Conservation (phyloP, 2,329 filamentous ascomycete genomes). For the Microdochium bolleyi region DNA sequence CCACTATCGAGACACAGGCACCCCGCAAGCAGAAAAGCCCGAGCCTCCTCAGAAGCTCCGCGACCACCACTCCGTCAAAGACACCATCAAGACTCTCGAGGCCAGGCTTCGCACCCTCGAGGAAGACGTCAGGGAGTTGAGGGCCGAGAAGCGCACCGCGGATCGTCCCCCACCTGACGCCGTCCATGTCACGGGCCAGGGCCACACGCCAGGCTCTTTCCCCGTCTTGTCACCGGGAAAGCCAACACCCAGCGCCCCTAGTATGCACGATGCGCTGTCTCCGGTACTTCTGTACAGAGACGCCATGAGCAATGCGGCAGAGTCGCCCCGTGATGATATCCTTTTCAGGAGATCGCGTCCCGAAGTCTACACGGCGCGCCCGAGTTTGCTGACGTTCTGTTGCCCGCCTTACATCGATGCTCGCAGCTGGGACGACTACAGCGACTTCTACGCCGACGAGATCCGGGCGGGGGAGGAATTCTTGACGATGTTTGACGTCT, state of each 20-base stretch:
- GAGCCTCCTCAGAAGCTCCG: not conserved
- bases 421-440: conserved; percentile 7
- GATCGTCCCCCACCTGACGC: not conserved
- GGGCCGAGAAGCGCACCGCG: not conserved
- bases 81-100: not conserved
- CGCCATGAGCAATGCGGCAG: not conserved
- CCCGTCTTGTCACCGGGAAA: too few species aligned
- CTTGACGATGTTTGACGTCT: conserved; percentile 1
- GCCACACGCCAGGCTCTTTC: too few species aligned
- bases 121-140: not conserved
- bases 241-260: not conserved
- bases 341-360: not conserved
- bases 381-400: conserved; percentile 4
- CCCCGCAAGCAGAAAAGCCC: not conserved
- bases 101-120: not conserved
- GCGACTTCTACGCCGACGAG: conserved; percentile 7
- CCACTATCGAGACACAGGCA: conserved; percentile 6
- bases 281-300: not conserved
- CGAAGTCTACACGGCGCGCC: conserved; percentile 3
- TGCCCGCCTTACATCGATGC: conserved; percentile 4
- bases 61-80: not conserved
- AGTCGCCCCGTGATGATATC: not conserved
- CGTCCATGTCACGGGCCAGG: not conserved
- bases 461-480: conserved; percentile 6
- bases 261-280: not conserved